Evolutionary conservation across 805 yeast genomes (phyloP).

Genomic region (Brettanomyces sp.): DNA sequence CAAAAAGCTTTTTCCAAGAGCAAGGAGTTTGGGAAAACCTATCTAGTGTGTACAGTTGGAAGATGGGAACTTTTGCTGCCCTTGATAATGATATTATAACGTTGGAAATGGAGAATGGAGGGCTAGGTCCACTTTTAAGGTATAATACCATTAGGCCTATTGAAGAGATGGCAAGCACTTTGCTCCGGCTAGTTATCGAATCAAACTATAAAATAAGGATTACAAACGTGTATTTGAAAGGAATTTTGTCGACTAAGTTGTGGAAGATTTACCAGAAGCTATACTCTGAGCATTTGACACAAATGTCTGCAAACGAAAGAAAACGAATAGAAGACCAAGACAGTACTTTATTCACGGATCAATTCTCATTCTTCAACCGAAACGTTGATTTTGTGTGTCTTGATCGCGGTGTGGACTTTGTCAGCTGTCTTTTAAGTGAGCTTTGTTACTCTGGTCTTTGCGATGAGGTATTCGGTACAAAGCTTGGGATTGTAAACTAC

Average conservation of each 20-base stretch:
- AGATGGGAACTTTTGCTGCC: background rate
- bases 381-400: constrained; percentile 67
- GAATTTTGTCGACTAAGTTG: constrained; percentile 43
- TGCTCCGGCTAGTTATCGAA: constrained; percentile 34
- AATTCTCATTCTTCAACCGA: constrained; percentile 24
- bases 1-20: constrained; percentile 13
- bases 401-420: constrained; percentile 68
- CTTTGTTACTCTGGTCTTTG: constrained; percentile 75
- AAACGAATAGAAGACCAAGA: constrained; percentile 23
- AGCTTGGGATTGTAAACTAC: constrained; percentile 24
- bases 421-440: constrained; percentile 67
- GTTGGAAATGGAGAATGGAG: constrained; percentile 28
- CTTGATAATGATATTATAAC: constrained; percentile 34
- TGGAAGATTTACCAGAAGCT: constrained; percentile 31
- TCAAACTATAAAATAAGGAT: constrained; percentile 36
- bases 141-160: constrained; percentile 37
- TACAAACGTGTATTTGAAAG: constrained; percentile 52
- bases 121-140: constrained; percentile 33
- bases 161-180: constrained; percentile 36
- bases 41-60: constrained; percentile 5
- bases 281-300: constrained; percentile 19
- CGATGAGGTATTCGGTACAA: constrained; percentile 57
- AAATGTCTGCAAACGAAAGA: constrained; percentile 26
- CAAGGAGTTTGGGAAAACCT: constrained; percentile 21
- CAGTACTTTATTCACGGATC: constrained; percentile 25